A percentile compares a stretch with the other conserved stretches of the same genome.
These are phyloP conservation scores for Eucommia ulmoides DNA, from an alignment of 257 asterid genomes.

Conservation along the genomic window DNA sequence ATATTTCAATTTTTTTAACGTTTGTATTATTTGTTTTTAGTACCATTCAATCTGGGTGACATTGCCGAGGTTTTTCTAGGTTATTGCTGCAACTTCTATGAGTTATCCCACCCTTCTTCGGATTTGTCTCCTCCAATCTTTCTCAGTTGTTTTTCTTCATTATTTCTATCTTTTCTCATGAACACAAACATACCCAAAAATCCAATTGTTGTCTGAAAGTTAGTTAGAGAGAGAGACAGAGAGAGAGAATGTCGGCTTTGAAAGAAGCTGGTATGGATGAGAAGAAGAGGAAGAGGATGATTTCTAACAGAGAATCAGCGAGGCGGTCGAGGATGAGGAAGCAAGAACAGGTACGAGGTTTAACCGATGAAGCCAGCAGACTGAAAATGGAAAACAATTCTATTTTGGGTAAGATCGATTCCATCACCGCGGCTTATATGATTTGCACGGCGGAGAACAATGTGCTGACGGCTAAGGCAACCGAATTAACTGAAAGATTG, in stretches of 20 bases:
- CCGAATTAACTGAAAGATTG: slow-evolving; percentile 49
- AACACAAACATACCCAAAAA: too few species aligned
- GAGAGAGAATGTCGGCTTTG: slow-evolving; percentile 17
- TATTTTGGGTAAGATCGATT: slow-evolving; percentile 37
- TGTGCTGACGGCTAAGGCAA: slow-evolving; percentile 51
- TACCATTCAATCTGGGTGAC: too few species aligned
- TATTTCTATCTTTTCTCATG: slow-evolving; percentile 55
- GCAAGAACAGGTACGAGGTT: slow-evolving; percentile 51
- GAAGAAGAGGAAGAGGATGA: slow-evolving; percentile 58
- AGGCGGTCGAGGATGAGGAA: too few species aligned
- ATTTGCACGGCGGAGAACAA: slow-evolving; percentile 30
- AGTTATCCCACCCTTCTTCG: slow-evolving; percentile 14
- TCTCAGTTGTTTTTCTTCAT: slow-evolving; percentile 63
- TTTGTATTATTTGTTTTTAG: too few species aligned
- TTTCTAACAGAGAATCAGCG: slow-evolving; percentile 80
- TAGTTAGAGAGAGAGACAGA: neutral
- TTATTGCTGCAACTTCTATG: too few species aligned
- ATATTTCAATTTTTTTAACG: too few species aligned
- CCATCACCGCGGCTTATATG: slow-evolving; percentile 18
- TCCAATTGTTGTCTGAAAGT: too few species aligned
- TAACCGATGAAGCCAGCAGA: slow-evolving; percentile 26
- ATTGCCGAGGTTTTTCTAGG: too few species aligned
- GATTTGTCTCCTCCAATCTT: slow-evolving; percentile 39
- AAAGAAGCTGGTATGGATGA: slow-evolving; percentile 25
- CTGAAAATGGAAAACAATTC: slow-evolving; percentile 37